Conservation (phyloP, 306 rosid species). For the Dalbergia cochinchinensis region DNA sequence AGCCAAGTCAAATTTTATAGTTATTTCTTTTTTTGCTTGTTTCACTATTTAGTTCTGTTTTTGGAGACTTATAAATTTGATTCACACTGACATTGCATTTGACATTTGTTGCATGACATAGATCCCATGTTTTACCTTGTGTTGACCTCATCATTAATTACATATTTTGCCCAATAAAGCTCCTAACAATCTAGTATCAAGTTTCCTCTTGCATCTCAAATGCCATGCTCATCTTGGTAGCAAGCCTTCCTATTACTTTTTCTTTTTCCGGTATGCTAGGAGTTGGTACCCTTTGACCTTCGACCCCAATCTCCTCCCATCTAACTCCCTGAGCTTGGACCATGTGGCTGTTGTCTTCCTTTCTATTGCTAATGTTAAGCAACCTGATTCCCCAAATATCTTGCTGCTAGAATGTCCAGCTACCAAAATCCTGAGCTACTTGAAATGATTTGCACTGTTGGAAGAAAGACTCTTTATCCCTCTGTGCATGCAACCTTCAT, state of each 20-base stretch:
- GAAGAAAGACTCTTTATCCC: conserved; percentile 21
- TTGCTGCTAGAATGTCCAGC: not conserved
- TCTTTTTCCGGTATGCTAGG: conserved; percentile 1
- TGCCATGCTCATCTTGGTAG: not conserved
- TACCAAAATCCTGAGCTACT: not conserved
- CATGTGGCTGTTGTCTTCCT: conserved; percentile 10
- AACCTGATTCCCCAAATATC: conserved; percentile 5
- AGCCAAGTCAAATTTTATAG: not conserved
- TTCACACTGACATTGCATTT: conserved; percentile 1
- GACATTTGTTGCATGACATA: conserved; percentile 19
- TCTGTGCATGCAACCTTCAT: not conserved
- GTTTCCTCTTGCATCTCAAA: conserved; percentile 6
- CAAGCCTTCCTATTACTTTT: conserved; percentile 24
- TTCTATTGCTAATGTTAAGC: not conserved
- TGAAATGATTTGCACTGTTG: conserved; percentile 21
- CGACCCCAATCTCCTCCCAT: conserved; percentile 30
- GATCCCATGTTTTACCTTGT: conserved; percentile 5
- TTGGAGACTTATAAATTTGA: conserved; percentile 5
- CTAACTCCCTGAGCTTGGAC: conserved; percentile 1
- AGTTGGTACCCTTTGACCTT: conserved; percentile 12
- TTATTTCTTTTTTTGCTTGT: not conserved
- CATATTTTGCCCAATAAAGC: not conserved
- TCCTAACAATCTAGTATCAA: conserved; percentile 10
- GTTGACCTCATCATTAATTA: not conserved
- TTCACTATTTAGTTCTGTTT: not conserved